phyloP scores from a whole-genome alignment of 2,329 filamentous ascomycete species.

The Pseudocercospora eumusae region DNA sequence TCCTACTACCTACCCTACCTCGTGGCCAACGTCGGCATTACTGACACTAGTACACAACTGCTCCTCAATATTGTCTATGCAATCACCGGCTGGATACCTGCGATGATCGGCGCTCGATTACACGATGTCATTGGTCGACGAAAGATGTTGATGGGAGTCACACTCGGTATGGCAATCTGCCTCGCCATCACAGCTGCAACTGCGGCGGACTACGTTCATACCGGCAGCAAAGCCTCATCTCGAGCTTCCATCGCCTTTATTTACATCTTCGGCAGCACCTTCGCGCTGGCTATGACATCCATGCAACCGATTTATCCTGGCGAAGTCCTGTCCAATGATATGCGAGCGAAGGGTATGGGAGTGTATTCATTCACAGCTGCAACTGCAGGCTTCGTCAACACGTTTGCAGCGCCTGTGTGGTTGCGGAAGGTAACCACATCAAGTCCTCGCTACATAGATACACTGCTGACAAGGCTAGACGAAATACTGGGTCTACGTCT shows the following conservation, averaged over 20 bases:
- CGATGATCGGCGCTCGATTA: constrained; percentile 43
- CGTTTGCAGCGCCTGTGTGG: constrained; percentile 20
- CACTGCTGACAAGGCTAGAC: constrained; percentile 8
- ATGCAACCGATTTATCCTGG: constrained; percentile 38
- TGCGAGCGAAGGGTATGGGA: constrained; percentile 45
- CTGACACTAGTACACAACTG: constrained; percentile 34
- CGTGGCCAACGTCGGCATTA: constrained; percentile 30
- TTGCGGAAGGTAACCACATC: constrained; percentile 5
- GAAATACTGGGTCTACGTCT: constrained; percentile 18
- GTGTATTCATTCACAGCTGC: constrained; percentile 46
- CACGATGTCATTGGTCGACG: constrained; percentile 33
- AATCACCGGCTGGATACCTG: constrained; percentile 60
- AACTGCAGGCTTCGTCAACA: constrained; percentile 44
- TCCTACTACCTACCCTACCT: constrained; percentile 1
- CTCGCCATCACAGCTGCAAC: constrained; percentile 42
- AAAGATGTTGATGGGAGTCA: constrained; percentile 33
- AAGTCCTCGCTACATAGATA: not conserved
- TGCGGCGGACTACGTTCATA: constrained; percentile 18
- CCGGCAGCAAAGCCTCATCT: constrained; percentile 18
- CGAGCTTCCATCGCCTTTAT: constrained; percentile 23
- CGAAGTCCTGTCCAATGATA: constrained; percentile 47
- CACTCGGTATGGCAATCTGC: constrained; percentile 40
- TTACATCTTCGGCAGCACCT: constrained; percentile 20
- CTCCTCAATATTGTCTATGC: constrained; percentile 52
- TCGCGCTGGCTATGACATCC: constrained; percentile 33